Percentiles rank a stretch among this genome's conserved stretches.
phyloP scores from a whole-genome alignment of 208 protist genomes.

The Kentomonas sorsogonicus region DNA sequence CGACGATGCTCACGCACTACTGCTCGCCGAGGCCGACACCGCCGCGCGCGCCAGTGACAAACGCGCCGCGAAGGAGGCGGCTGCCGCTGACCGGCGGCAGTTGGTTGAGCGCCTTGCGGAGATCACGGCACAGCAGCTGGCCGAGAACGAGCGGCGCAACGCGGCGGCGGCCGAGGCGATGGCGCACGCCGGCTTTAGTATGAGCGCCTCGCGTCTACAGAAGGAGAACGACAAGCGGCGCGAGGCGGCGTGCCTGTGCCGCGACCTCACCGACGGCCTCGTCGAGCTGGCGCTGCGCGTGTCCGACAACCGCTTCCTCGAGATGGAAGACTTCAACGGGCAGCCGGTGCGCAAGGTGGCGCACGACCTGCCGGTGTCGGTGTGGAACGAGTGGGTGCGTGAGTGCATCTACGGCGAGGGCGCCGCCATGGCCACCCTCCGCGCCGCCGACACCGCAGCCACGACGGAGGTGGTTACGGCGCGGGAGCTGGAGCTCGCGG shows the following conservation, averaged over 20 bases:
- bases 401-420: slow-evolving; percentile 34
- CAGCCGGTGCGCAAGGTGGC: slow-evolving; percentile 41
- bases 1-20: slow-evolving; percentile 21
- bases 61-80: neutral
- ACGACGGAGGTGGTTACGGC: neutral
- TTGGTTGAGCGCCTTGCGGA: too few species aligned
- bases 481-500: neutral
- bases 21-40: slow-evolving; percentile 23
- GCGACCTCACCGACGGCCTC: slow-evolving; percentile 35
- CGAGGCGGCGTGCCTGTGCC: slow-evolving; percentile 29
- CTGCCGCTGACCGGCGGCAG: neutral
- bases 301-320: slow-evolving; percentile 65
- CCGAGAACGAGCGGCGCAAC: neutral
- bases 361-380: slow-evolving; percentile 59
- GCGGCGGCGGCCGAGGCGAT: neutral
- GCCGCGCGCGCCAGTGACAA: slow-evolving; percentile 13
- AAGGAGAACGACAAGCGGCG: neutral
- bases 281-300: slow-evolving; percentile 61
- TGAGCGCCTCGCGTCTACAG: neutral
- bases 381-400: slow-evolving; percentile 60
- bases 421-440: neutral
- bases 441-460: neutral
- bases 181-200: neutral
- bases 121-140: too few species aligned
- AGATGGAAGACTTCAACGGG: slow-evolving; percentile 20